Conservation (phyloP, 2,329 filamentous ascomycete species). For the Colletotrichum sp. region DNA sequence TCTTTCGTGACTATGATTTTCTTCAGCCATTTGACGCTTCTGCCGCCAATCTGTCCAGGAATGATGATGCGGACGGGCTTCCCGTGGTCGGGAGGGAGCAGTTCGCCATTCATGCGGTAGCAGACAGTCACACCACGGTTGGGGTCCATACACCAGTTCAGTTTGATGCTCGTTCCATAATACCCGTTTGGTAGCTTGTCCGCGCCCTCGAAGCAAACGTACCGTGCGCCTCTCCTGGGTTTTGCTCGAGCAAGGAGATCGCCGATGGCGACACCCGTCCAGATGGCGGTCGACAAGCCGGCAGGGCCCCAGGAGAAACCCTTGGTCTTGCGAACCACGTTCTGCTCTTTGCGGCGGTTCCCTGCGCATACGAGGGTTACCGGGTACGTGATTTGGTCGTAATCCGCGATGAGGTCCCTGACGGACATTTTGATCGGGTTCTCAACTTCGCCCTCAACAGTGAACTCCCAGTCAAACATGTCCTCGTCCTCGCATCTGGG, state of each 20-base stretch:
- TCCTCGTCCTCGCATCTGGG: constrained; percentile 76
- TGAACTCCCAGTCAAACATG: constrained; percentile 81
- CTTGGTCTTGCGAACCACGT: constrained; percentile 87
- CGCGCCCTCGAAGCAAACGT: constrained; percentile 90
- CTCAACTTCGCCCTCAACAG: constrained; percentile 83
- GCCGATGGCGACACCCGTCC: constrained; percentile 80
- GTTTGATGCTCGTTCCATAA: constrained; percentile 86
- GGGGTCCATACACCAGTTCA: constrained; percentile 86
- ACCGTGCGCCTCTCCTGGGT: constrained; percentile 74
- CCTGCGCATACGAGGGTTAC: constrained; percentile 91
- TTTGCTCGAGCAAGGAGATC: constrained; percentile 73
- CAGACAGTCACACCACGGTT: constrained; percentile 87
- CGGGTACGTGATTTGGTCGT: constrained; percentile 83
- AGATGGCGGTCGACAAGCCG: constrained; percentile 85
- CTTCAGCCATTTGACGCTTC: constrained; percentile 93
- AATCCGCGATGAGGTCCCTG: constrained; percentile 73
- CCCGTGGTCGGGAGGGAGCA: constrained; percentile 82
- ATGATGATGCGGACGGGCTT: constrained; percentile 83
- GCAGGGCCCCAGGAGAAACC: constrained; percentile 94
- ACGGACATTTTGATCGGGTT: constrained; percentile 76
- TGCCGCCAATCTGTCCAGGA: constrained; percentile 88
- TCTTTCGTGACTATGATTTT: constrained; percentile 76
- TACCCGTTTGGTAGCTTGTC: constrained; percentile 87
- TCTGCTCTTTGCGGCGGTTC: constrained; percentile 92
- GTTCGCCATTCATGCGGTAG: constrained; percentile 89